Evolutionary conservation across 352 stramenopile genomes (phyloP), one percentile per base, ranked within the genome.

Genomic region (Pythium rishiriense): DNA sequence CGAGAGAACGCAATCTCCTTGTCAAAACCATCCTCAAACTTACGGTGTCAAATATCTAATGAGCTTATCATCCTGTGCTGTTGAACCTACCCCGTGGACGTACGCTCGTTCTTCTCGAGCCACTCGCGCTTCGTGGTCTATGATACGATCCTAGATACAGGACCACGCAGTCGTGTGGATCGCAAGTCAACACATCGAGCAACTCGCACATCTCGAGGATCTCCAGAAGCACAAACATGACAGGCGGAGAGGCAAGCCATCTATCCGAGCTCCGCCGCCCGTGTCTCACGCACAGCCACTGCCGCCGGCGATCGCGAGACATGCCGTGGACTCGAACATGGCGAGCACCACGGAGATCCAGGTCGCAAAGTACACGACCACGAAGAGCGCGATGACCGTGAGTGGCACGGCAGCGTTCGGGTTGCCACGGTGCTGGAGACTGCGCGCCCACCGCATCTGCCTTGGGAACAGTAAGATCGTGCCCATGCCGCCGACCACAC

Each of bases 221-320:
- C 24, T 48, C 51, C 7, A 58, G 7, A 11, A 37, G 28, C 10
- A 56, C 21, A 29, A 17, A 39, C 52, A 42, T 59, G n/a, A n/a
- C n/a, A n/a, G n/a, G n/a, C n/a, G n/a, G n/a, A n/a, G n/a, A n/a
- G n/a, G n/a, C n/a, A n/a, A n/a, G n/a, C n/a, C n/a, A n/a, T n/a
- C n/a, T n/a, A n/a, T n/a, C n/a, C n/a, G n/a, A n/a, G n/a, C n/a
- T n/a, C n/a, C n/a, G n/a, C n/a, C n/a, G n/a, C n/a, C n/a, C n/a
- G n/a, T n/a, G n/a, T n/a, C n/a, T n/a, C n/a, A n/a, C n/a, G n/a
- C n/a, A n/a, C n/a, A 68, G 8, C 61, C 61, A 15, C 4, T 24
- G 12, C 61, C 61, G n/a, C 61, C 61, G 7, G 52, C 61, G 37
- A 68, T 56, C 19, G 52, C 26, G 8, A 68, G 50, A 47, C 61